Evolutionary conservation across 768 basidiomycete species (phyloP).

Genomic region (Mycena chlorophos): DNA sequence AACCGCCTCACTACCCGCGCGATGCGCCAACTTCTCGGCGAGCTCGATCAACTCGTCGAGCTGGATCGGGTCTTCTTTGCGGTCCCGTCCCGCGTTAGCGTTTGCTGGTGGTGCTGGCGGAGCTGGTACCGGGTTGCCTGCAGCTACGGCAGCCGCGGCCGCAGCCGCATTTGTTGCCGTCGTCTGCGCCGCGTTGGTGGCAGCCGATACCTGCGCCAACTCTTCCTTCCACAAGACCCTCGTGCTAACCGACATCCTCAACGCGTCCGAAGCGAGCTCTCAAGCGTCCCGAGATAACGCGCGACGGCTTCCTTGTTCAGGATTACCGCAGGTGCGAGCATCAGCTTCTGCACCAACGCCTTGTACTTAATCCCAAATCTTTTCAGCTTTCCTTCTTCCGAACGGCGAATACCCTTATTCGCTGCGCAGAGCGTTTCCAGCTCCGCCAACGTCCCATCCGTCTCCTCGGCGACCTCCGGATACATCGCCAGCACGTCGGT

Average conservation of each 20-base stretch:
- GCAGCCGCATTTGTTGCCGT: not conserved
- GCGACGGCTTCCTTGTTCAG: conserved; percentile 10
- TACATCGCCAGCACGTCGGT: conserved; percentile 4
- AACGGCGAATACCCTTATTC: conserved; percentile 2
- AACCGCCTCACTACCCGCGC: conserved; percentile 1
- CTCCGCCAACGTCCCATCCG: conserved; percentile 7
- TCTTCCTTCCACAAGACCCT: conserved; percentile 9
- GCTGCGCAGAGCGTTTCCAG: conserved; percentile 2
- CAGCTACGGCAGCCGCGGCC: not conserved
- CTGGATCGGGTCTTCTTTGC: conserved; percentile 10
- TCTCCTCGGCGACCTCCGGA: conserved; percentile 6
- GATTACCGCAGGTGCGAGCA: conserved; percentile 1
- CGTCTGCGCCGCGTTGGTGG: not conserved
- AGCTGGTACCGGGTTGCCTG: not conserved
- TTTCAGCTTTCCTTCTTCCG: conserved; percentile 3
- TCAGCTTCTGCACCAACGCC: conserved; percentile 5
- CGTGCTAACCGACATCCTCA: conserved; percentile 7
- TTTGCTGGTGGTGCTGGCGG: not conserved
- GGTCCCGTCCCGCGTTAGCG: not conserved
- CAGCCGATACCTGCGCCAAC: too few relatives aligned
- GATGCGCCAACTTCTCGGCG: conserved; percentile 8
- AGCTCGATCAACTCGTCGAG: conserved; percentile 10
- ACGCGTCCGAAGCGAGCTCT: conserved; percentile 5
- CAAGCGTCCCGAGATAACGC: conserved; percentile 6
- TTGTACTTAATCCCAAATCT: conserved; percentile 6